These are phyloP conservation scores for Claviceps pazoutovae DNA, from an alignment of 2,329 filamentous ascomycete species.

Conservation along the genomic window DNA sequence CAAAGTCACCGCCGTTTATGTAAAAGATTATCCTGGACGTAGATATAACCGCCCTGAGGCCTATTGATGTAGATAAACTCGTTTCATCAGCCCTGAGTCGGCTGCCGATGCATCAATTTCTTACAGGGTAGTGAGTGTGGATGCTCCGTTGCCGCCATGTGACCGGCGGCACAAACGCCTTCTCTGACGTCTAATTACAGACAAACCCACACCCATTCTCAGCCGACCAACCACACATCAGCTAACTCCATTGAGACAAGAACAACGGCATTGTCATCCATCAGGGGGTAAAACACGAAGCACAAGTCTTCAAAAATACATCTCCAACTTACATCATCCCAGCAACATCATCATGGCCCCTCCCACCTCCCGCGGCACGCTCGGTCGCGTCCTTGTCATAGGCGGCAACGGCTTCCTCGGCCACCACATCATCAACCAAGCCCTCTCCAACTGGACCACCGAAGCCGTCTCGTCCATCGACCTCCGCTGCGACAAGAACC, in stretches of 20 bases:
- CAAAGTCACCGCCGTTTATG: too few species aligned
- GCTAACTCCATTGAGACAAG: background rate
- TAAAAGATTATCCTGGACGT: too few species aligned
- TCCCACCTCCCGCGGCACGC: conserved; percentile 20
- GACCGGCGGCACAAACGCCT: too few species aligned
- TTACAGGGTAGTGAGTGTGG: too few species aligned
- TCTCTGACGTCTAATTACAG: background rate
- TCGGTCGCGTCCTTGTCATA: conserved; percentile 64
- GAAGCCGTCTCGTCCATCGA: conserved; percentile 55
- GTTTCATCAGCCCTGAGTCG: too few species aligned
- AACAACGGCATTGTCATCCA: too few species aligned
- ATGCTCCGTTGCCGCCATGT: too few species aligned
- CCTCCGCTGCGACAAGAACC: conserved; percentile 56
- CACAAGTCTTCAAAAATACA: background rate
- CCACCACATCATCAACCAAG: conserved; percentile 64
- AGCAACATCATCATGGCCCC: background rate
- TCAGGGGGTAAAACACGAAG: background rate
- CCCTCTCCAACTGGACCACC: conserved; percentile 40
- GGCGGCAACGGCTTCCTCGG: conserved; percentile 78
- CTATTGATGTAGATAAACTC: too few species aligned
- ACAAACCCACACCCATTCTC: background rate
- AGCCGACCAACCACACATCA: background rate
- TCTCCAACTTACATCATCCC: background rate
- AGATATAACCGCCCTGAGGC: too few species aligned
- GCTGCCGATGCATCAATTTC: too few species aligned